These are phyloP conservation scores for Neofusicoccum sp. DNA, from an alignment of 2,329 filamentous ascomycete genomes.

Conservation along the genomic window DNA sequence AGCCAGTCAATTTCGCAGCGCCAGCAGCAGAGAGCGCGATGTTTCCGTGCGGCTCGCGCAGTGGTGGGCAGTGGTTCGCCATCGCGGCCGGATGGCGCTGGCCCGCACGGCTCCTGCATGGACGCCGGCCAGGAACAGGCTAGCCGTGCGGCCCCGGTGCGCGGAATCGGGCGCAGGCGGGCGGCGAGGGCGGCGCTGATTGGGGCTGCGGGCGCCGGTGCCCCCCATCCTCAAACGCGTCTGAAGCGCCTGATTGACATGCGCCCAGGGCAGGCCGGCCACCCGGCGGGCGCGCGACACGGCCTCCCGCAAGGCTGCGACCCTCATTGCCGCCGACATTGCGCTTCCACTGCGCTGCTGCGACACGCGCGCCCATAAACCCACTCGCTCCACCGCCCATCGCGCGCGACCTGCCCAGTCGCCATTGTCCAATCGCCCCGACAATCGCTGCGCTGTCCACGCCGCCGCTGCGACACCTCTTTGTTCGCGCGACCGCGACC, in stretches of 20 bases:
- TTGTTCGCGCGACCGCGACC: constrained; percentile 6
- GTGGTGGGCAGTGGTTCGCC: not conserved
- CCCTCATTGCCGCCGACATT: constrained; percentile 18
- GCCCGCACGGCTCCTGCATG: not conserved
- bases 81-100: constrained; percentile 9
- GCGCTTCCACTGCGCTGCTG: constrained; percentile 6
- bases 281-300: constrained; percentile 1
- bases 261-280: not conserved
- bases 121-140: constrained; percentile 13
- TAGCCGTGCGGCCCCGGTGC: constrained; percentile 14
- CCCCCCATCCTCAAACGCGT: not conserved
- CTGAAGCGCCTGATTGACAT: not conserved
- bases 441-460: not conserved
- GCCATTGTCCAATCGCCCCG: constrained; percentile 4
- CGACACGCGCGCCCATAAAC: constrained; percentile 5
- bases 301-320: constrained; percentile 16
- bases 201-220: not conserved
- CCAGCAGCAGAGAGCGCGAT: not conserved
- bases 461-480: not conserved
- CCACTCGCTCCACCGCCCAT: constrained; percentile 7
- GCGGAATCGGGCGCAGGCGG: constrained; percentile 1
- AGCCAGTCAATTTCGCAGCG: constrained; percentile 12
- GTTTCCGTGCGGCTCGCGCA: not conserved
- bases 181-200: not conserved
- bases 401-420: not conserved